phyloP scores from a whole-genome alignment of 345 rosid species.

The Kernera saxatilis region DNA sequence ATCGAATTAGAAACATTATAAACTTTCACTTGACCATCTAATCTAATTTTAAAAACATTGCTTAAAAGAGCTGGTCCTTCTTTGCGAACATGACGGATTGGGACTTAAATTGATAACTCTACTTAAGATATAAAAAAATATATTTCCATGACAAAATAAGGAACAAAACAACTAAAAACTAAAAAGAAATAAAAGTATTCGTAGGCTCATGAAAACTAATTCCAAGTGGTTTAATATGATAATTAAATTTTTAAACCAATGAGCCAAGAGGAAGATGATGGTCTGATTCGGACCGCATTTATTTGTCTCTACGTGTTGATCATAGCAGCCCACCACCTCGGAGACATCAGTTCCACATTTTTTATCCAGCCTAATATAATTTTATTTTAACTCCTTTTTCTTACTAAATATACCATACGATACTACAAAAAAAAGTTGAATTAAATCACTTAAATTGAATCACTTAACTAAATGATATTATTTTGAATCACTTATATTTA shows the following conservation, averaged over 20 bases:
- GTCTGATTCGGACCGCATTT: constrained; percentile 60
- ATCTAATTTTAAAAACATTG: not conserved
- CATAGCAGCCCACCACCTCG: constrained; percentile 20
- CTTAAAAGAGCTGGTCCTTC: not conserved
- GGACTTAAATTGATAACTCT: not conserved
- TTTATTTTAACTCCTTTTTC: not conserved
- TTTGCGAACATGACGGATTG: not conserved
- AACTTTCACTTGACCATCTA: too few species aligned
- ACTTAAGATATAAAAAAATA: not conserved
- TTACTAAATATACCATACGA: too few species aligned
- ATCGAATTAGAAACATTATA: too few species aligned
- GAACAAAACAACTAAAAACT: not conserved
- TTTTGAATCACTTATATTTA: too few species aligned
- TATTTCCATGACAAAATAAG: not conserved
- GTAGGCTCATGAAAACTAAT: constrained; percentile 3
- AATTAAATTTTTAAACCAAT: constrained; percentile 11
- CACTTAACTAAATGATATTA: too few species aligned
- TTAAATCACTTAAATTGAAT: too few species aligned
- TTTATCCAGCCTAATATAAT: not conserved
- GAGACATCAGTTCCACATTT: constrained; percentile 9
- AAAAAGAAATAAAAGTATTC: not conserved
- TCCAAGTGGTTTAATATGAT: constrained; percentile 7
- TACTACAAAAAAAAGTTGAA: too few species aligned
- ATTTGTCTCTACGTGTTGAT: constrained; percentile 36
- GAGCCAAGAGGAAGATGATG: constrained; percentile 34